These are phyloP conservation scores for Candida germanica DNA, from an alignment of 805 yeast species.

Conservation along the genomic window DNA sequence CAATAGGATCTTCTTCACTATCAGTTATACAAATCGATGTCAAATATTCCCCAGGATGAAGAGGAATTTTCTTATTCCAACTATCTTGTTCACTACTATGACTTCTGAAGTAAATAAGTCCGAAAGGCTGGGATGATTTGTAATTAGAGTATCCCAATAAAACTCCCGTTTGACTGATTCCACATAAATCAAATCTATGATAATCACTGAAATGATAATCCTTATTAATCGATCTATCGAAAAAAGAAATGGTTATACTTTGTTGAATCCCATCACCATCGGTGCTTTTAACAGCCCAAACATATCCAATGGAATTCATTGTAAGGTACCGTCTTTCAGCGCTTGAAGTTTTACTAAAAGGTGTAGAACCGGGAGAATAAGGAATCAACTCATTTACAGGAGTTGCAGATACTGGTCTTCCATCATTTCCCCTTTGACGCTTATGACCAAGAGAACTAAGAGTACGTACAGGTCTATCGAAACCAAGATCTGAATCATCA, in stretches of 20 bases:
- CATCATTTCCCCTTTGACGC: conserved; percentile 19
- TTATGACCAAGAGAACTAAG: conserved; percentile 11
- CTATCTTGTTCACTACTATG: conserved; percentile 61
- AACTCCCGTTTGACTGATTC: conserved; percentile 64
- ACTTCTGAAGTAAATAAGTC: conserved; percentile 56
- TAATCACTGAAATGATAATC: conserved; percentile 86
- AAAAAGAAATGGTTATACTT: conserved; percentile 83
- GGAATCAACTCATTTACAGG: conserved; percentile 44
- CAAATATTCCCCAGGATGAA: conserved; percentile 53
- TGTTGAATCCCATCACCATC: conserved; percentile 30
- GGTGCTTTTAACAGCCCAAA: conserved; percentile 60
- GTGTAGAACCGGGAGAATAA: conserved; percentile 85
- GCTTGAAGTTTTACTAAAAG: conserved; percentile 31
- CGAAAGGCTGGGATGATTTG: conserved; percentile 16
- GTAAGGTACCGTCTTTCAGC: conserved; percentile 71
- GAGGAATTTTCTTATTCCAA: conserved; percentile 69
- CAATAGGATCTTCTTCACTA: conserved; percentile 32
- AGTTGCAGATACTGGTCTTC: neutral
- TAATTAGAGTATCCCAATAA: conserved; percentile 49
- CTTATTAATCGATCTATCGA: conserved; percentile 68
- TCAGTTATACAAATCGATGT: conserved; percentile 62
- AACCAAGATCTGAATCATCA: conserved; percentile 24
- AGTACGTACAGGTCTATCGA: conserved; percentile 21
- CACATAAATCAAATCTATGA: conserved; percentile 68
- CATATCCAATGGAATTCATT: conserved; percentile 78